Conservation (phyloP, 2,329 filamentous ascomycete genomes). For the Akanthomyces dipterigenus region DNA sequence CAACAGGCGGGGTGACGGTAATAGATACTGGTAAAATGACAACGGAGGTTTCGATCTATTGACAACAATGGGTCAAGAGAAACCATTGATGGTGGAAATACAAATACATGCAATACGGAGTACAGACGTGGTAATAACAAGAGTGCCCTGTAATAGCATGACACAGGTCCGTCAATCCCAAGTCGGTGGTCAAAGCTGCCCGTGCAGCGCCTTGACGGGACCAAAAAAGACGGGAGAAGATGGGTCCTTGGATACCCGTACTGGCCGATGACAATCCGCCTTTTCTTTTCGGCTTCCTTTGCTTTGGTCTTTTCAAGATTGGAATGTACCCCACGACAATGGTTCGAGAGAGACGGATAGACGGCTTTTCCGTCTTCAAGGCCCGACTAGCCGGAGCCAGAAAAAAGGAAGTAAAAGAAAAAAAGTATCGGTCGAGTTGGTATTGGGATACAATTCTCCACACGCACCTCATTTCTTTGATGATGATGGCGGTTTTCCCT, state of each 20-base stretch:
- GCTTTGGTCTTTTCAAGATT: neutral
- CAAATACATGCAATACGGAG: too few species aligned
- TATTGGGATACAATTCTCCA: neutral
- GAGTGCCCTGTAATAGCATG: too few species aligned
- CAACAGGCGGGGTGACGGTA: too few species aligned
- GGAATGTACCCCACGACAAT: neutral
- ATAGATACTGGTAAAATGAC: too few species aligned
- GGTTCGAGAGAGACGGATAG: neutral
- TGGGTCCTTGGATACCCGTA: neutral
- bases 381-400: neutral
- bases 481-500: neutral
- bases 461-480: slow-evolving; percentile 13
- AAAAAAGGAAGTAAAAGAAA: neutral
- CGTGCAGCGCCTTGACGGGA: too few species aligned
- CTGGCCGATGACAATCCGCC: too few species aligned
- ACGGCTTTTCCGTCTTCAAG: neutral
- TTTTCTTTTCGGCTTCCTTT: neutral
- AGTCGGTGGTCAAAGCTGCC: too few species aligned
- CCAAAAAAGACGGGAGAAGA: neutral
- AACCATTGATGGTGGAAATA: too few species aligned
- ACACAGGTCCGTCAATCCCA: too few species aligned
- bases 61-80: too few species aligned
- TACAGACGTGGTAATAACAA: too few species aligned
- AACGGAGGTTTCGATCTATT: too few species aligned
- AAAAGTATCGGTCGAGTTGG: neutral